Percentiles rank a stretch among this genome's conserved stretches.
Conservation (phyloP, 306 rosid species). For the Gillenia trifoliata region DNA sequence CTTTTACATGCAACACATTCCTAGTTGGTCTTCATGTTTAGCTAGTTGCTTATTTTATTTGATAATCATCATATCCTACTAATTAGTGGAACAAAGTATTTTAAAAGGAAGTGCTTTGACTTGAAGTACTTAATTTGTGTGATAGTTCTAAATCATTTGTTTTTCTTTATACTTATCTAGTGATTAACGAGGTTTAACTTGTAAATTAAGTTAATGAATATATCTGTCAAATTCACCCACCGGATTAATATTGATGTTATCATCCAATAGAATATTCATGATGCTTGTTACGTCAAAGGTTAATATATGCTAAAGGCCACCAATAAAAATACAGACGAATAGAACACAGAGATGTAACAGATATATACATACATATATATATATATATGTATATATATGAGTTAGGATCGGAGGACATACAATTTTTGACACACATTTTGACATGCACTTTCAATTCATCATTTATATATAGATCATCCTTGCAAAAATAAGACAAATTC, state of each 20-base stretch:
- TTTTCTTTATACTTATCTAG: constrained; percentile 23
- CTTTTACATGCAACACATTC: background rate
- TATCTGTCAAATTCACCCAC: constrained; percentile 18
- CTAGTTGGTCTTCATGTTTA: too few relatives aligned
- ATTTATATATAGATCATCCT: too few relatives aligned
- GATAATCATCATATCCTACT: constrained; percentile 14
- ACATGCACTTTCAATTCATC: too few relatives aligned
- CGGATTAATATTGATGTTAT: constrained; percentile 7
- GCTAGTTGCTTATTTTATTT: background rate
- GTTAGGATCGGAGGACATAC: too few relatives aligned
- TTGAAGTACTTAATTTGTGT: background rate
- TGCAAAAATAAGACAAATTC: too few relatives aligned
- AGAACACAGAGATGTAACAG: background rate
- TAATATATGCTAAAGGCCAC: background rate
- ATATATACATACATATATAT: background rate
- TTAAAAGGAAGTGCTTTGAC: constrained; percentile 2
- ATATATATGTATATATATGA: too few relatives aligned
- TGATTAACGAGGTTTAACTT: constrained; percentile 24
- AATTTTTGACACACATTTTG: too few relatives aligned
- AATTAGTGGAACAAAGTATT: background rate
- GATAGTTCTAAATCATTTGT: constrained; percentile 1
- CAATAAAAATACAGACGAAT: background rate
- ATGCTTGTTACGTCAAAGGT: background rate
- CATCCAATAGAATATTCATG: constrained; percentile 7
- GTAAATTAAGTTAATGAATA: background rate